Base-by-base conservation (phyloP, 768 basidiomycete species). In the Lentinula lateritia region DNA sequence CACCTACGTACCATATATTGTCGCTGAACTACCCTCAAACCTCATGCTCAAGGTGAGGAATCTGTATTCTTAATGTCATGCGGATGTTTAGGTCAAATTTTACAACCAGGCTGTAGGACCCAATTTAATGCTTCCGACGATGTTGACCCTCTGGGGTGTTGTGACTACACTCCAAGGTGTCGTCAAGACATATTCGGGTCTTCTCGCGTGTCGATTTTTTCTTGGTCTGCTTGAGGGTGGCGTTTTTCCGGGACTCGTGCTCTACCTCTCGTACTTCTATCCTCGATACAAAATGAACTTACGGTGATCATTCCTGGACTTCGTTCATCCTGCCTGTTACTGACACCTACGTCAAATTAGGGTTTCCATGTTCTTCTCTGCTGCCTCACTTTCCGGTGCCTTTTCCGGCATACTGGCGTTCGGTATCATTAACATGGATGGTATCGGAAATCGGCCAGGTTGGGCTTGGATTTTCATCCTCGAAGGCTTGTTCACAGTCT, bases 91-190 rank as follows among this genome's bases (percentile, higher is more conserved):
- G 23, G 16, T 50, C 16, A 43, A 52, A 16, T 3, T 65, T 73
- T 43, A 64, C 67, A 1, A 68, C 18, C 60, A 78, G 74, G 66
- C 79, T 50, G 82, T 86, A 2, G 84, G 88, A 1, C 80, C 86
- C n/a, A 77, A 83, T 61, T 71, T 83, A 52, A 77, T 88, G 68
- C 63, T 83, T 53, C 88, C 89, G 0, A 70, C 81, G 1, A 83
- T 89, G 80, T 71, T 89, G 52, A 78, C 81, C 0, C 65, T 83
- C 0, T 91, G 89, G 88, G 89, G 89, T n/a, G 52, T 88, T n/a
- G 79, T 85, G 13, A 78, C 81, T 9, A 77, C 84, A 8, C 73
- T 83, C 50, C 87, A 90, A 78, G 87, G 88, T 34, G 75, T 88
- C 15, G 78, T 82, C 16, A 72, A 68, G 41, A 75, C 62, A 50